phyloP scores from a whole-genome alignment of 192 early-diverging fungal species.

The Gaertneriomyces semiglobifer region DNA sequence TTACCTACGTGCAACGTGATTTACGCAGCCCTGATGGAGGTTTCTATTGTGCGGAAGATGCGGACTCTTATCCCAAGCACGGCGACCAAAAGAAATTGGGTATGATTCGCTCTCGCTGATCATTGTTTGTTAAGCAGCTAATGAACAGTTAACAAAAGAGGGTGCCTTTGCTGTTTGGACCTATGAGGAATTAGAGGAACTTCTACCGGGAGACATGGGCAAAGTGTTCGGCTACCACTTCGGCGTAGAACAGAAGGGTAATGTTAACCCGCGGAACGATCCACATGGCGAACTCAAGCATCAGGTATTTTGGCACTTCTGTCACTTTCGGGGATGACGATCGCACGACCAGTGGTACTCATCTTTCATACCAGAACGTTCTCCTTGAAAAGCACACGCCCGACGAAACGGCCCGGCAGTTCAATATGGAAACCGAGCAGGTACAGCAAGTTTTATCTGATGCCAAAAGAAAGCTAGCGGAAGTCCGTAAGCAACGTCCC shows the following conservation, averaged over 20 bases:
- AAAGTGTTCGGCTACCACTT: conserved; percentile 48
- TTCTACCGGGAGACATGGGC: conserved; percentile 37
- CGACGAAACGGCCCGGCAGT: conserved; percentile 41
- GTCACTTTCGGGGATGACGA: not conserved
- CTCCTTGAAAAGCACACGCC: conserved; percentile 41
- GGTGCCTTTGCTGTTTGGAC: conserved; percentile 67
- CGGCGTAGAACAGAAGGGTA: conserved; percentile 50
- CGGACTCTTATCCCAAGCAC: conserved; percentile 52
- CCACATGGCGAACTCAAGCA: conserved; percentile 55
- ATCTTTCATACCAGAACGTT: conserved; percentile 44
- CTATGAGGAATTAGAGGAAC: conserved; percentile 39
- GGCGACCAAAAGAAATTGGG: conserved; percentile 44
- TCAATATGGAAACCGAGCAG: conserved; percentile 27
- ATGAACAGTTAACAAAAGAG: conserved; percentile 33
- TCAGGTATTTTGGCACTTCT: conserved; percentile 38
- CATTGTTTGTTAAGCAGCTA: not conserved
- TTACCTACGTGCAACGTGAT: conserved; percentile 54
- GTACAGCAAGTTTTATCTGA: conserved; percentile 29
- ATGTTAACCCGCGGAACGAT: conserved; percentile 51
- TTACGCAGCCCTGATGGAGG: conserved; percentile 45
- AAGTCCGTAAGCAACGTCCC: conserved; percentile 45
- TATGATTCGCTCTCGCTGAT: conserved; percentile 10
- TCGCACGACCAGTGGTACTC: not conserved
- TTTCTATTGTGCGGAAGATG: conserved; percentile 67
- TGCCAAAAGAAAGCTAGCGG: conserved; percentile 40